Base-by-base conservation (phyloP, 1,284 basidiomycete species). In the Microbotryomycetes sp. region DNA sequence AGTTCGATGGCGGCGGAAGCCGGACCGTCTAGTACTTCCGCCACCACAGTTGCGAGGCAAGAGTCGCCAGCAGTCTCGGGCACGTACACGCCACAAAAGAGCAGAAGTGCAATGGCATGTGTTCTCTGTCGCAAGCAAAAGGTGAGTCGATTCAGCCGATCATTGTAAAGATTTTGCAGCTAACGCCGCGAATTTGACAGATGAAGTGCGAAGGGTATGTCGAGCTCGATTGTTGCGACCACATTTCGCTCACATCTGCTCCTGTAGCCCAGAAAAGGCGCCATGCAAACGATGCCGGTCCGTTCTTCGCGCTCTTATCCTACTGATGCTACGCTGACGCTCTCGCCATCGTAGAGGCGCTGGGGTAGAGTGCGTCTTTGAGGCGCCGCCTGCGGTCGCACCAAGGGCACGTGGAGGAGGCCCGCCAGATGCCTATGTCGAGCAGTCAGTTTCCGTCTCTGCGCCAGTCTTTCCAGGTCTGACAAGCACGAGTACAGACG, bases 191-290 rank as follows among this genome's bases (percentile, higher is more conserved):
- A 2, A n/a, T 27, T 35, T 18, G 13, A 27, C 27, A 62, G 58
- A 66, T 66, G 64, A 66, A 66, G 35, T 66, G 64, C 54, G 61
- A 62, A 46, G 64, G 64, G 35, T 41, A 18, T 18, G 35, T 41
- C 35, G 9, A 9, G 18, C 11, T 18, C 35, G 18, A 9, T 41
- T 41, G 35, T 18, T 41, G 18, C 9, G 9, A 9, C 18, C 11
- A 11, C 11, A 41, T 41, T 11, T 18, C 18, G 35, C 35, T 41
- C 11, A 41, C 35, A 18, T n/a, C n/a, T n/a, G n/a, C n/a, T n/a
- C n/a, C n/a, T n/a, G n/a, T 18, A 41, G 35, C 0, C 61, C 60
- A 11, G 57, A 59, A n/a, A 60, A 62, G 52, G 56, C 61, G 55
- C 64, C 58, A 18, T 62, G 60, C 27, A 41, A 57, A 30, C 13